A percentile compares a stretch with the other conserved stretches of the same genome.
These are phyloP conservation scores for Rhinocladiella mackenziei DNA, from an alignment of 2,329 filamentous ascomycete genomes.

Conservation along the genomic window DNA sequence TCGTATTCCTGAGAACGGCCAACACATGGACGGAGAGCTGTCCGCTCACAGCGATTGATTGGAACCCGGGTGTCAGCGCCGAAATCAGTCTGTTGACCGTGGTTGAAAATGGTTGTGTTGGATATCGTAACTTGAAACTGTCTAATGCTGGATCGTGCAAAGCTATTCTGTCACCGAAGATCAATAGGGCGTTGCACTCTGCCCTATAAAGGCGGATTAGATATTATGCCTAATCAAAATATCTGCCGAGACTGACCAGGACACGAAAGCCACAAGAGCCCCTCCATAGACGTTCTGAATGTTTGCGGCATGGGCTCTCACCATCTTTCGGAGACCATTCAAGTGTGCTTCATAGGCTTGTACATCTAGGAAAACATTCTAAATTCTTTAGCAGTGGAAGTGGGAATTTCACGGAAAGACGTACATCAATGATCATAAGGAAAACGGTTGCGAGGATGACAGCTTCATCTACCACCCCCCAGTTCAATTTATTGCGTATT, in stretches of 20 bases:
- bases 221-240: too few species aligned
- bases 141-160: background rate
- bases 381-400: background rate
- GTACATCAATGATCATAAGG: conserved; percentile 24
- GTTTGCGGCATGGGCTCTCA: background rate
- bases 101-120: conserved; percentile 5
- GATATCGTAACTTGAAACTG: conserved; percentile 1
- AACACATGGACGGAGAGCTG: conserved; percentile 9
- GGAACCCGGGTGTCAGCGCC: conserved; percentile 14
- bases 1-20: conserved; percentile 9
- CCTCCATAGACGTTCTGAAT: conserved; percentile 4
- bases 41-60: conserved; percentile 8
- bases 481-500: conserved; percentile 13
- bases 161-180: conserved; percentile 14
- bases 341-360: conserved; percentile 20
- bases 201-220: conserved; percentile 11
- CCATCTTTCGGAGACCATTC: conserved; percentile 19
- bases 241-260: conserved; percentile 20
- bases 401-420: background rate
- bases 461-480: conserved; percentile 18
- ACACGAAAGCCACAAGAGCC: conserved; percentile 14
- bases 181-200: conserved; percentile 19
- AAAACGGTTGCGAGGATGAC: conserved; percentile 21
- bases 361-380: conserved; percentile 22
- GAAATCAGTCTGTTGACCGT: conserved; percentile 4